Base-by-base conservation (phyloP, 306 rosid genomes). In the Prunus mira region DNA sequence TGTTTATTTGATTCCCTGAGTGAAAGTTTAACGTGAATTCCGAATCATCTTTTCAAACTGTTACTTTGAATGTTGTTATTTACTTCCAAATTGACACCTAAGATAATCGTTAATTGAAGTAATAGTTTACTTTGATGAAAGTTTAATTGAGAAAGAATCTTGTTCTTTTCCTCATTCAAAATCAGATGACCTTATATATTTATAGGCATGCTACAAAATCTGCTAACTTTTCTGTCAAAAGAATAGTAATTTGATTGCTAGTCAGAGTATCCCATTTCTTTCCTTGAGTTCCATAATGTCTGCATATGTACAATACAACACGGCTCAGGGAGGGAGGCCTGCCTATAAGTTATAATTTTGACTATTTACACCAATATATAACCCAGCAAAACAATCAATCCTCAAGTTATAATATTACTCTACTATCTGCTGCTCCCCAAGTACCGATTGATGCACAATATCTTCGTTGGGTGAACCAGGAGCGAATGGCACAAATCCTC, bases 401-500 rank as follows among this genome's bases (percentile, higher is more conserved):
- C 47, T 12, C 24, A 22, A 71, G 38, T 34, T 34, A 3, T 15
- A 34, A 57, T 25, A 61, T 27, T 57, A 62, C 61, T 46, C 32
- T 7, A 62, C n/a, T 19, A 62, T 19, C 22, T 2, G 38, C 49
- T 61, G 61, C 45, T 28, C 61, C 3, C 60, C n/a, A 49, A 46
- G 69, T 25, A 60, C 11, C 55, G 50, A 14, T 74, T 80, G 73
- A n/a, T 61, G 79, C 30, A 64, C 43, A 51, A 32, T 32, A 5
- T 17, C 14, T 20, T 82, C 82, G 3, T 17, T 46, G 0, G 74
- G 76, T 28, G 87, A 81, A 75, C 27, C 19, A 12, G 78, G 80
- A 71, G 8, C 1, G 17, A 30, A 24, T 3, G 80, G 85, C 47
- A 69, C 86, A 41, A 84, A 84, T n/a, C 89, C 88, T 65, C 91